Conservation (phyloP, 2,329 filamentous ascomycete species). For the Endothia cerciana region DNA sequence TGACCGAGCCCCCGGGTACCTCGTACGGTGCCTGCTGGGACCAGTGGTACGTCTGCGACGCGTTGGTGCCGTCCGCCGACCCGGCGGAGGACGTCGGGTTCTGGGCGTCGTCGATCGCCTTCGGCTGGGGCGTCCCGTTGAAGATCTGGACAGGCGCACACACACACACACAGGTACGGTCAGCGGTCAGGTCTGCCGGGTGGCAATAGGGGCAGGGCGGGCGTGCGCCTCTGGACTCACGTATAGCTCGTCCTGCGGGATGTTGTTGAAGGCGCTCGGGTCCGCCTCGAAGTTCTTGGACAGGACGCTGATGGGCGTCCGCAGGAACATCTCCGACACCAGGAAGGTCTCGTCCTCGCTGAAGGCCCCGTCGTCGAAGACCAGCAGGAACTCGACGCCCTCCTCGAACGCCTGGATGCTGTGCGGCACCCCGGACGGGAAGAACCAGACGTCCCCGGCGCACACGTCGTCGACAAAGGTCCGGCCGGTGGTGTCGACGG, state of each 20-base stretch:
- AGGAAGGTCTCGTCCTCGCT: conserved; percentile 64
- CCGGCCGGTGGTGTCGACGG: conserved; percentile 55
- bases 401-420: conserved; percentile 59
- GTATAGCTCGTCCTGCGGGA: conserved; percentile 52
- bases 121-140: conserved; percentile 52
- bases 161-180: neutral
- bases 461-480: conserved; percentile 53
- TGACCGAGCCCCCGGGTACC: conserved; percentile 60
- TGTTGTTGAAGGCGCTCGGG: conserved; percentile 50
- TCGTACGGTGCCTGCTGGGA: conserved; percentile 54
- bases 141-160: no score
- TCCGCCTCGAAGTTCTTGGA: conserved; percentile 58
- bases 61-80: conserved; percentile 39
- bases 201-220: no score
- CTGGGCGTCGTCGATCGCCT: conserved; percentile 47
- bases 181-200: no score
- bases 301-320: conserved; percentile 56
- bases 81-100: conserved; percentile 52
- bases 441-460: conserved; percentile 59
- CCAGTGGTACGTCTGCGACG: conserved; percentile 55
- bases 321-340: conserved; percentile 55
- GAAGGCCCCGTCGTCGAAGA: conserved; percentile 63
- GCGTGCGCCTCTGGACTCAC: no score
- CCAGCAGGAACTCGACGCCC: conserved; percentile 61
- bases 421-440: conserved; percentile 53